Base-by-base conservation (phyloP, 1,284 basidiomycete genomes). In the Leccinum subatratum region DNA sequence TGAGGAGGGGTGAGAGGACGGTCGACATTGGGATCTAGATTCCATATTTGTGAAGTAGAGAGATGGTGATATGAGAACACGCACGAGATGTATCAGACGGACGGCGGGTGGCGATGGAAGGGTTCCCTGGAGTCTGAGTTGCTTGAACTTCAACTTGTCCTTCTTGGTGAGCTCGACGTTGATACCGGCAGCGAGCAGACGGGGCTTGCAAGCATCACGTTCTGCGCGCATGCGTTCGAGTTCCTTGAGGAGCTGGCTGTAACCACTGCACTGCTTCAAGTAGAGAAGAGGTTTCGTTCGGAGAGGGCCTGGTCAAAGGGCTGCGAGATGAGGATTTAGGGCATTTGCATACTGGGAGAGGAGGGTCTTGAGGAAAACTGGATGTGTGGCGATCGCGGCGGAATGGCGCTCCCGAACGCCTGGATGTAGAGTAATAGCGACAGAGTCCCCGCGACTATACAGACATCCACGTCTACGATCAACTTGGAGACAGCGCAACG, bases 191-290 rank as follows among this genome's bases (percentile, higher is more conserved):
- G 79, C 74, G 37, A 80, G 77, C 7, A 89, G 75, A 68, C 81
- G 83, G 61, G 75, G 69, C 72, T 85, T 88, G 74, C 85, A 88
- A 3, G 80, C 75, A 72, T 94, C 93, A 20, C 93, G 84, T 74
- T 95, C 93, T 20, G 81, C 81, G 16, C 93, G 84, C 64, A 95
- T 84, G 60, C 94, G 86, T 69, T 95, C 93, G 58, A 92, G 81
- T 69, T 93, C 91, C 78, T 90, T 91, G 75, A 91, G 80, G 64
- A 90, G 85, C 67, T 90, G 86, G 68, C 83, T 86, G 73, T 92
- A 91, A 7, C 85, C 88, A 45, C 84, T 77, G 64, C 89, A 83
- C 72, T 94, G 92, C 77, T 94, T 94, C 82, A 32, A 32, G 32
- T 32, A 32, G 32, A 32, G 32, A 32, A n/a, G n/a, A n/a, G n/a